phyloP scores from a whole-genome alignment of 345 rosid genomes.

The Crucihimalaya himalaica region DNA sequence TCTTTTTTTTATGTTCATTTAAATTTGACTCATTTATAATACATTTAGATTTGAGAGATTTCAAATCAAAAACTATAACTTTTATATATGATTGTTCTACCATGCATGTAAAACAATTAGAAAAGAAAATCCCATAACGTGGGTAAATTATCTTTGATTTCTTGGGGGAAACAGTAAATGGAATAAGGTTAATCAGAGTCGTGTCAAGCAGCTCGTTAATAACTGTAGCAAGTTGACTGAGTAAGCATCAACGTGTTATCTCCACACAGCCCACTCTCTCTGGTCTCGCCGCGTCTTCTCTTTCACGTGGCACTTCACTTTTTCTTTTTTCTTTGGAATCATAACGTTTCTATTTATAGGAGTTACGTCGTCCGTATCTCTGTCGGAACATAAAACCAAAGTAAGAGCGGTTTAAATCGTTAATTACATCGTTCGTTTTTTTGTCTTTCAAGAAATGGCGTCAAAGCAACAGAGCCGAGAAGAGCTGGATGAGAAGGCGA shows the following conservation, averaged over 20 bases:
- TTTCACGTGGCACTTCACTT: constrained; percentile 1
- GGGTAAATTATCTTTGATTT: background rate
- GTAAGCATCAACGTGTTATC: constrained; percentile 45
- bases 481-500: constrained; percentile 53
- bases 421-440: background rate
- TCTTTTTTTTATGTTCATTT: too few species aligned
- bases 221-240: constrained; percentile 40
- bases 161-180: background rate
- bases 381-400: constrained; percentile 29
- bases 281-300: constrained; percentile 19
- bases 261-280: constrained; percentile 4
- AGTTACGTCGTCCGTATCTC: constrained; percentile 16
- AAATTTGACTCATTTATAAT: too few species aligned
- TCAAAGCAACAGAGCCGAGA: constrained; percentile 48
- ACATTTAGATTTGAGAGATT: too few species aligned
- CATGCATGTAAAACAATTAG: too few species aligned
- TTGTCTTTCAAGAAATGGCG: constrained; percentile 37
- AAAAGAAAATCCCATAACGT: background rate
- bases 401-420: background rate
- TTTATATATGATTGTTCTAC: too few species aligned
- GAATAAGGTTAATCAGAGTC: background rate
- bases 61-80: too few species aligned
- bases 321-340: background rate
- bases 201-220: constrained; percentile 37
- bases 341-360: constrained; percentile 9